Conservation (phyloP, 2,329 filamentous ascomycete genomes). For the Penicillium aurantiogriseum region DNA sequence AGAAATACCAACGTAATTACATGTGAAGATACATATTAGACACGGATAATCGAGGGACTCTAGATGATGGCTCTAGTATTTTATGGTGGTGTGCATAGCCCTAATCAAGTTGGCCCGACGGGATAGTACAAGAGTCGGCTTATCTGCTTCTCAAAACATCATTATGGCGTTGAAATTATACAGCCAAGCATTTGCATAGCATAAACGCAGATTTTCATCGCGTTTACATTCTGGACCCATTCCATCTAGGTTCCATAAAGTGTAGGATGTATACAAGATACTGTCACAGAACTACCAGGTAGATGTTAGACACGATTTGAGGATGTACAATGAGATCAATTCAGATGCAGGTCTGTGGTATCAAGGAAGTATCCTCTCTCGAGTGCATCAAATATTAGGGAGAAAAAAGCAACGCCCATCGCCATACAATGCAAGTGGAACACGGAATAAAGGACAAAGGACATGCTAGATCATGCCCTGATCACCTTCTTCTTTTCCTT, state of each 20-base stretch:
- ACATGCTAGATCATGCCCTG: constrained; percentile 36
- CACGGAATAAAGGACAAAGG: constrained; percentile 17
- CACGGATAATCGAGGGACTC: background rate
- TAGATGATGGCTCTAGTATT: background rate
- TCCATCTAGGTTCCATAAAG: background rate
- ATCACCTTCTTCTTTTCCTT: constrained; percentile 51
- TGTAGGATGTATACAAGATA: background rate
- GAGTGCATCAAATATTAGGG: constrained; percentile 7
- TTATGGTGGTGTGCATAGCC: background rate
- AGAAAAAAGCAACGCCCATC: constrained; percentile 33
- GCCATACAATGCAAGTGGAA: constrained; percentile 41
- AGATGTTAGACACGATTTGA: background rate
- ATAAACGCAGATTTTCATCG: background rate
- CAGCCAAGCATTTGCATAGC: background rate
- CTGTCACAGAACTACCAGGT: background rate
- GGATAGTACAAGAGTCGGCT: background rate
- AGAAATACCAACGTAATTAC: background rate
- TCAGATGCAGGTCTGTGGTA: constrained; percentile 6
- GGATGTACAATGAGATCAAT: constrained; percentile 6
- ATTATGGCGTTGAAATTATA: background rate
- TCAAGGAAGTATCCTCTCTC: constrained; percentile 9
- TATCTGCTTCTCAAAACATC: background rate
- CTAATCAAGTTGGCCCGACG: background rate
- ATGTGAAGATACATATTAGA: background rate
- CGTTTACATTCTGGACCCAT: too few species aligned